phyloP scores from a whole-genome alignment of 139 green algal species.

The Dunaliella primolecta region DNA sequence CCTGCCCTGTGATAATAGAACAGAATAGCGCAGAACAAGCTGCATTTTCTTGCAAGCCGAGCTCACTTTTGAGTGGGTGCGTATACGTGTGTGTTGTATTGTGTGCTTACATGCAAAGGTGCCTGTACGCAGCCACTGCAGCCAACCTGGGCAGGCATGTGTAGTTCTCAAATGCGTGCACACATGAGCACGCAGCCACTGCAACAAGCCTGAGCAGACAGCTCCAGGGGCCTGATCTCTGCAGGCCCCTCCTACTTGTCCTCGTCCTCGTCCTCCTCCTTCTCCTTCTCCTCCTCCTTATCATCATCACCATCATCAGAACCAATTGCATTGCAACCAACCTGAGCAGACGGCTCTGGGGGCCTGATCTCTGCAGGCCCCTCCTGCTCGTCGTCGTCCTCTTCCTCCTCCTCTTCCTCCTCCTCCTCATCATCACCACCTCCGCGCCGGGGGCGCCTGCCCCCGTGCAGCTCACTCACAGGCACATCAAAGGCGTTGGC shows the following conservation, averaged over 20 bases:
- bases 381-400: background rate
- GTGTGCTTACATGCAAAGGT: too few species aligned
- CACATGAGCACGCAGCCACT: too few species aligned
- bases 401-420: background rate
- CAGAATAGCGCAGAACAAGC: too few species aligned
- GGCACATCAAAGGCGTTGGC: conserved; percentile 3
- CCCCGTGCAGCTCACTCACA: background rate
- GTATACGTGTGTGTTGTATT: too few species aligned
- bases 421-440: background rate
- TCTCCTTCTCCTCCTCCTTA: background rate
- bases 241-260: background rate
- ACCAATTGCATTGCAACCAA: too few species aligned
- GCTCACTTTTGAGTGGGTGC: too few species aligned
- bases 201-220: background rate
- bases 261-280: background rate
- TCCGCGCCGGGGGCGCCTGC: background rate
- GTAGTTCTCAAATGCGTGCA: too few species aligned
- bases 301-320: too few species aligned
- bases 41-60: too few species aligned
- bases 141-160: too few species aligned
- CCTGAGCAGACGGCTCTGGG: background rate
- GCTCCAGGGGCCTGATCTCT: background rate
- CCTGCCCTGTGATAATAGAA: too few species aligned
- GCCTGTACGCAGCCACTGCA: too few species aligned
- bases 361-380: background rate